Evolutionary conservation across 164 flowering plant species (phyloP), one percentile per base, ranked within the genome.

Genomic region (Piper betle): DNA sequence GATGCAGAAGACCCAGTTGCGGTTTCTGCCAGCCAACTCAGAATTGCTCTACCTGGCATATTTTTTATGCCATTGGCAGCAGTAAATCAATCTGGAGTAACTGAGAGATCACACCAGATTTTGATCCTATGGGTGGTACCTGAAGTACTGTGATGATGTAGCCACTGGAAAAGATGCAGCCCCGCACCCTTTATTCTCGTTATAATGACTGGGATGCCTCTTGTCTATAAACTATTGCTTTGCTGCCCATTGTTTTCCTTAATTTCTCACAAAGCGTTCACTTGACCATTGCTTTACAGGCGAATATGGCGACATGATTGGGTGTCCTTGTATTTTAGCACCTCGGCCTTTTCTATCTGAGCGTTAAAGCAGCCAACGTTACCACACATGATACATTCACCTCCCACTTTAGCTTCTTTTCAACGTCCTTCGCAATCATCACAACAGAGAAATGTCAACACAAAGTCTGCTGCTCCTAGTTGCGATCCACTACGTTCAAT

Each of bases 71-170:
- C 33, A 0, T 25, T 25, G 84, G 77, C 33, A 66, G 83, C 20
- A 80, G 73, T 84, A 80, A 81, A 70, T 81, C 78, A 85, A 84
- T 84, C 59, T 66, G 68, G 62, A 64, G 63, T 63, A 68, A 56
- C 58, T 58, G 66, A 63, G 68, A 39, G 60, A 70, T 55, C 33
- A 25, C 33, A 25, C 33, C 33, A 25, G 33, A 25, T 2, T 25
- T 25, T 25, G 33, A 25, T 25, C 33, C 33, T 25, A 25, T 25
- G 33, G 33, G 33, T 25, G 33, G 33, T 25, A 2, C 33, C 33
- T 25, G 33, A 25, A 25, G 33, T 25, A 25, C 33, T 25, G 33
- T 25, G 33, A 25, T 25, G 33, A 25, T 25, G 33, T 25, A 25
- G 33, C 33, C 33, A 25, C 33, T 25, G 33, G 50, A 15, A 10